Evolutionary conservation across 306 rosid genomes (phyloP).

Genomic region (Malus sylvestris): DNA sequence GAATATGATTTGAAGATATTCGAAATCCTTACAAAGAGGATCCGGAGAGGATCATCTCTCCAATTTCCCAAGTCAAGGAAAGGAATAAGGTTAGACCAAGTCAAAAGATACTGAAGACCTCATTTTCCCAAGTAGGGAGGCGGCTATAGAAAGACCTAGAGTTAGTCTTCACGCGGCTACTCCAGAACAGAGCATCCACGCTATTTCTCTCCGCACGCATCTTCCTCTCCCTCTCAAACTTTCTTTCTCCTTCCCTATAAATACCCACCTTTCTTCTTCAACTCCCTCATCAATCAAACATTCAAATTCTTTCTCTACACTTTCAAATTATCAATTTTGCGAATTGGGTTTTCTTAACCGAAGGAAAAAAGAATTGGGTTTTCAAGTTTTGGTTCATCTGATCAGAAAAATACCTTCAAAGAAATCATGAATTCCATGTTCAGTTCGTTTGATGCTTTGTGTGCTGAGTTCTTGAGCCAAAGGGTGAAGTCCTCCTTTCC

Average conservation of each 20-base stretch:
- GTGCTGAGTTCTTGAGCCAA: conserved; percentile 32
- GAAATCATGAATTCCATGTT: conserved; percentile 40
- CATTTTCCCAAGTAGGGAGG: neutral
- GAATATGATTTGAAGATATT: fast-evolving
- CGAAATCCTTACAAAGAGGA: no score
- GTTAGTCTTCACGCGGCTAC: neutral
- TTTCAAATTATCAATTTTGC: neutral
- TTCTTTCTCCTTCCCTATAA: neutral
- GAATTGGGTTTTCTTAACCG: neutral
- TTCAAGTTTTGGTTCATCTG: neutral
- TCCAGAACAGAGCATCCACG: neutral
- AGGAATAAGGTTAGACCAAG: no score
- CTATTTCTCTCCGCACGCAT: neutral
- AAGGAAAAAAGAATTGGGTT: neutral
- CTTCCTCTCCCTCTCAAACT: neutral
- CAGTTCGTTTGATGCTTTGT: conserved; percentile 36
- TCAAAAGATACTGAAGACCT: neutral
- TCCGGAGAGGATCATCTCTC: no score
- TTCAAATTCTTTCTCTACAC: neutral
- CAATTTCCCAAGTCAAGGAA: neutral
- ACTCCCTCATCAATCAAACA: neutral
- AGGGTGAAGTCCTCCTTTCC: conserved; percentile 24
- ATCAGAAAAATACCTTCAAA: no score
- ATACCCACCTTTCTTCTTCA: neutral
- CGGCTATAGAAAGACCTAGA: neutral